phyloP scores from a whole-genome alignment of 768 basidiomycete species.

The Rhizopogon sp. region DNA sequence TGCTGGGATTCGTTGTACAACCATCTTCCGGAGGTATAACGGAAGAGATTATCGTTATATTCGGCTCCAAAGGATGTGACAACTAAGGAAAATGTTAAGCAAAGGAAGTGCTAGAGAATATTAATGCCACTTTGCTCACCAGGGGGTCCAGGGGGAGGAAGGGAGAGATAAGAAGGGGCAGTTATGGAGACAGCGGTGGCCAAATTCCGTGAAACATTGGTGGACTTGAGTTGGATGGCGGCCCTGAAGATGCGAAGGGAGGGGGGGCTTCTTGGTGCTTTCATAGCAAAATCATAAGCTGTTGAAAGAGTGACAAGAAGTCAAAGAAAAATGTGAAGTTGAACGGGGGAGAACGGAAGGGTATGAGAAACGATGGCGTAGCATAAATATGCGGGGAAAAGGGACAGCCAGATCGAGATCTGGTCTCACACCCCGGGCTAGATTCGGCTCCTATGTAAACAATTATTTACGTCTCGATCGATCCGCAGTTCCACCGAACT shows the following conservation, averaged over 20 bases:
- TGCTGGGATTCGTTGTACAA: constrained; percentile 22
- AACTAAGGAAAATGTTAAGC: background rate
- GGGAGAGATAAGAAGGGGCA: constrained; percentile 8
- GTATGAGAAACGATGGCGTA: background rate
- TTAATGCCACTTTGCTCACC: background rate
- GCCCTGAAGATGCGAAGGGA: constrained; percentile 5
- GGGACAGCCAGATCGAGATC: background rate
- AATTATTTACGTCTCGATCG: too few relatives aligned
- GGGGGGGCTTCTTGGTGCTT: background rate
- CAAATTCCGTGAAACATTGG: constrained; percentile 3
- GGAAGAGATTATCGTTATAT: constrained; percentile 5
- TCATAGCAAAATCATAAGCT: constrained; percentile 8
- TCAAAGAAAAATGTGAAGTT: background rate
- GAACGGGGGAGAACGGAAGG: too few relatives aligned
- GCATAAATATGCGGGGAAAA: constrained; percentile 10
- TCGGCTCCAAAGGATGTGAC: constrained; percentile 1
- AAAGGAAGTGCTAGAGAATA: background rate
- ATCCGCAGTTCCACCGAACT: too few relatives aligned
- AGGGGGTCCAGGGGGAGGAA: constrained; percentile 4
- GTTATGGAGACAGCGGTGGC: constrained; percentile 8
- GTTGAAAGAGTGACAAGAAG: background rate
- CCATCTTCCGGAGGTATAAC: constrained; percentile 19
- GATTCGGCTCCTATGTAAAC: too few relatives aligned
- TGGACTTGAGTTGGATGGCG: background rate
- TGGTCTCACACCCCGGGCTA: constrained; percentile 2